These are phyloP conservation scores for Houttuynia cordata DNA, from an alignment of 164 flowering plant genomes.

Conservation along the genomic window DNA sequence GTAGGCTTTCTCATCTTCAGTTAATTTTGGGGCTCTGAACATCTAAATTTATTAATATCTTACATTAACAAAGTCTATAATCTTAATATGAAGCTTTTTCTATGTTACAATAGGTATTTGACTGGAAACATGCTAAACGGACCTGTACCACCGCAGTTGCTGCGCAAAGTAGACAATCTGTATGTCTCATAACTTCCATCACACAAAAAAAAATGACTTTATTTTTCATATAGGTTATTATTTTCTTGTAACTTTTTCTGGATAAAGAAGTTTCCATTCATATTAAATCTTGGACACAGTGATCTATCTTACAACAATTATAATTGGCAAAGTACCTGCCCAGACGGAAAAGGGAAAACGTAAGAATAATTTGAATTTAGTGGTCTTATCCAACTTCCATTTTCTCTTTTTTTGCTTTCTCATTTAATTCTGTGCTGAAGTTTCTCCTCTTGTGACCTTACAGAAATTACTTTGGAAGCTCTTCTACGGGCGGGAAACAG, in stretches of 20 bases:
- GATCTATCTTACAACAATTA: conserved; percentile 3
- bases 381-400: no score
- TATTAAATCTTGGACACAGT: not conserved
- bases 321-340: not conserved
- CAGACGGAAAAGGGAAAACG: not conserved
- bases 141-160: conserved; percentile 32
- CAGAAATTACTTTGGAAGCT: not conserved
- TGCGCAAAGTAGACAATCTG: conserved; percentile 30
- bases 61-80: no score
- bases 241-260: no score
- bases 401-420: not conserved
- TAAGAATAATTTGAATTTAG: no score
- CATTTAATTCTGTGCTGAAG: not conserved
- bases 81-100: conserved; percentile 1
- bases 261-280: not conserved
- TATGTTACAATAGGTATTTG: conserved; percentile 24
- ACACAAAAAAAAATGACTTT: no score
- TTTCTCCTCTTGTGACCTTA: not conserved
- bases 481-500: not conserved
- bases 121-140: conserved; percentile 46
- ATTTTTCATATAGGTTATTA: no score
- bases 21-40: no score
- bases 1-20: conserved; percentile 10
- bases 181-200: conserved; percentile 18
- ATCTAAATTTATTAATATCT: no score